Evolutionary conservation across 768 basidiomycete genomes (phyloP), one percentile per base, ranked within the genome.

Genomic region (Lactarius hengduanensis): DNA sequence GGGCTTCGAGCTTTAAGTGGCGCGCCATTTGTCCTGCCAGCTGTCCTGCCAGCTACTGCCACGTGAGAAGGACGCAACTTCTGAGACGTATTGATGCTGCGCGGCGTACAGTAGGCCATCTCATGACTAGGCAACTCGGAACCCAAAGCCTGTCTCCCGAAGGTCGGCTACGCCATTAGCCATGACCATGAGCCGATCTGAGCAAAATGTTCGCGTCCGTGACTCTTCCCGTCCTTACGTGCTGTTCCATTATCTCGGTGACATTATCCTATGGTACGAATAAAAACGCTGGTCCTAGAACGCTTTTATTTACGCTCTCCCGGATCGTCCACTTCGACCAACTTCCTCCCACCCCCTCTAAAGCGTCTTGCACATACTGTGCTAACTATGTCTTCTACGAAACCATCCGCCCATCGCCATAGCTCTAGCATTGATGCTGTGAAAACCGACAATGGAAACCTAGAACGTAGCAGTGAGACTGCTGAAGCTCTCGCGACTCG

Each of bases 321-420:
- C 47, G 1, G 22, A n/a, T 22, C 20, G 32, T 15, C 20, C 43
- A 8, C 43, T 38, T 22, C 40, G 20, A 5, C 36, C 26, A 53
- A 53, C 32, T 59, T 18, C 34, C 6, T 34, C 32, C 18, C 20
- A 26, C n/a, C 62, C 15, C 43, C 18, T 4, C 15, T 28, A 63
- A 22, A 54, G 34, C 40, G 4, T 40, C 30, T 11, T 26, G 22
- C 32, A 13, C 16, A 41, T 9, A 16, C 15, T 34, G 26, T 43
- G n/a, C 38, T 41, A 32, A 13, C n/a, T n/a, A 67, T 67, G 66
- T 55, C 66, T 32, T 55, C 66, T 22, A 22, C n/a, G 4, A 30
- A 26, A 28, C 9, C 22, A 5, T 5, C 50, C 18, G 34, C n/a
- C 32, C 57, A 43, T 9, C 66, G 55, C 32, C 53, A 57, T 28